phyloP scores from a whole-genome alignment of 495 filamentous ascomycete species.

The Aspergillus bridgeri region DNA sequence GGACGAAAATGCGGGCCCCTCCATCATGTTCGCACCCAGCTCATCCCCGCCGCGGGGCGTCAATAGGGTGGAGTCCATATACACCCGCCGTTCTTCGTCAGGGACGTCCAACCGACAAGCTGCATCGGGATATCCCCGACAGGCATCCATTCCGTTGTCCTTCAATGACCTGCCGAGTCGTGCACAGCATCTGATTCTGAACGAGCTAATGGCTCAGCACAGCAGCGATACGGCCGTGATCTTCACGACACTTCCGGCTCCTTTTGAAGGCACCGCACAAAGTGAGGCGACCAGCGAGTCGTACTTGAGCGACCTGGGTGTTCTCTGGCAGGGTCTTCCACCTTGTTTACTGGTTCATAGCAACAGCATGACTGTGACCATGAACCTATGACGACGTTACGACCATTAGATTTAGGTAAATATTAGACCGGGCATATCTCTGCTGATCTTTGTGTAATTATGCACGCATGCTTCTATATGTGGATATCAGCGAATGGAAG shows the following conservation, averaged over 20 bases:
- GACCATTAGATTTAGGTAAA: conserved; percentile 3
- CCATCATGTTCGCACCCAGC: conserved; percentile 72
- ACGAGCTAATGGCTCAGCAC: conserved; percentile 72
- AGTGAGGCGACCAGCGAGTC: conserved; percentile 65
- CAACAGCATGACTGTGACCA: conserved; percentile 89
- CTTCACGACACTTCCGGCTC: conserved; percentile 79
- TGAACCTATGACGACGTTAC: conserved; percentile 56
- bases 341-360: conserved; percentile 77
- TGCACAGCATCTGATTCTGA: conserved; percentile 80
- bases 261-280: conserved; percentile 67
- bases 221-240: conserved; percentile 72
- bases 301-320: conserved; percentile 75
- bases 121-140: conserved; percentile 49
- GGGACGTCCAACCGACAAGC: conserved; percentile 18
- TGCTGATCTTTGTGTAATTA: conserved; percentile 5
- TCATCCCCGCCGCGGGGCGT: conserved; percentile 38
- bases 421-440: not conserved
- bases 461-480: not conserved
- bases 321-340: conserved; percentile 64
- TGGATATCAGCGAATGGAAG: not conserved
- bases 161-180: conserved; percentile 84
- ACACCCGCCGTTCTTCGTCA: conserved; percentile 39
- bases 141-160: conserved; percentile 60
- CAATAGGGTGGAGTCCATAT: conserved; percentile 49
- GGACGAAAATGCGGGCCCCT: conserved; percentile 62